These are phyloP conservation scores for Lactifluus volemus DNA, from an alignment of 768 basidiomycete genomes.

Conservation along the genomic window DNA sequence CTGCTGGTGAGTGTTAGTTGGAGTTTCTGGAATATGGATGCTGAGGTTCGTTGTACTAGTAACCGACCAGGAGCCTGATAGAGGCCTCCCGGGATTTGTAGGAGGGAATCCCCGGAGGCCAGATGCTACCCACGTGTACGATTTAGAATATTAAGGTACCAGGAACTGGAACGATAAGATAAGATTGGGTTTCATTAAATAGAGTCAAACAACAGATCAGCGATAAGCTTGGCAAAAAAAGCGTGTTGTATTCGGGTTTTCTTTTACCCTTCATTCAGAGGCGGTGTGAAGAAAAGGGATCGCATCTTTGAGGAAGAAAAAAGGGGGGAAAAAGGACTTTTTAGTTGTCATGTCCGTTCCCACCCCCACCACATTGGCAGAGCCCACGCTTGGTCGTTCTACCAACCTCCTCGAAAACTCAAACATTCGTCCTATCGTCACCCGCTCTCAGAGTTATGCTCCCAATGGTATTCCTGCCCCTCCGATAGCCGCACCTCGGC, in stretches of 20 bases:
- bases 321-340: neutral
- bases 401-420: neutral
- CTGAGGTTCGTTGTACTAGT: neutral
- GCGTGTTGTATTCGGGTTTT: neutral
- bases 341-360: constrained; percentile 1
- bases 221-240: neutral
- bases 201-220: neutral
- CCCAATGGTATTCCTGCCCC: constrained; percentile 29
- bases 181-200: neutral
- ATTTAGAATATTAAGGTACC: neutral
- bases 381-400: neutral
- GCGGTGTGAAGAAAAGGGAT: constrained; percentile 17
- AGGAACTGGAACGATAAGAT: neutral
- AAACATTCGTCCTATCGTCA: constrained; percentile 33
- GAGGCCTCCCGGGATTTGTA: constrained; percentile 2
- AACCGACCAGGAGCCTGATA: constrained; percentile 2
- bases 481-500: constrained; percentile 29
- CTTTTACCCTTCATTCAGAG: constrained; percentile 14
- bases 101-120: neutral
- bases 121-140: neutral
- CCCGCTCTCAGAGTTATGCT: constrained; percentile 36
- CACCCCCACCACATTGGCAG: too few relatives aligned
- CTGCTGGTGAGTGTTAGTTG: constrained; percentile 29
- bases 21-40: neutral
- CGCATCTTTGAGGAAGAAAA: neutral